Conservation (phyloP, 495 filamentous ascomycete genomes). For the Trichoderma gamsii region DNA sequence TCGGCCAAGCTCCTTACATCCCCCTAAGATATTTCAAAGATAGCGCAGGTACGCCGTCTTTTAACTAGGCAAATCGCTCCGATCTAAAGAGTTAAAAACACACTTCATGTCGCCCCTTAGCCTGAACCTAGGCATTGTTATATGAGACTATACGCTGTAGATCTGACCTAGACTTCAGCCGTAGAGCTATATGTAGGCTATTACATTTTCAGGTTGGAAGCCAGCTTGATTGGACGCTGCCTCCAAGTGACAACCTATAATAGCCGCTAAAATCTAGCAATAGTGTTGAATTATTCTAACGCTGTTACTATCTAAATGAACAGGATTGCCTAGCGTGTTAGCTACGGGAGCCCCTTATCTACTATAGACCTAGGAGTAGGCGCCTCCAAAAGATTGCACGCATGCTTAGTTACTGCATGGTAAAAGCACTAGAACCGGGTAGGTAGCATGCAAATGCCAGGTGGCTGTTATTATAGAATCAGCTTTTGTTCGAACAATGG, state of each 20-base stretch:
- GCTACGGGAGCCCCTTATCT: not conserved
- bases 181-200: not conserved
- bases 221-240: not conserved
- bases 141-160: not conserved
- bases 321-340: not conserved
- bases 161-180: not conserved
- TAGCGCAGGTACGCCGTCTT: not conserved
- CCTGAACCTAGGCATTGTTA: not conserved
- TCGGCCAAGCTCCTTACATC: too few relatives aligned
- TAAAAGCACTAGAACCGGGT: not conserved
- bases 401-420: not conserved
- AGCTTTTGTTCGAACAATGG: not conserved
- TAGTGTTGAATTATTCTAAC: too few relatives aligned
- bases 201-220: not conserved
- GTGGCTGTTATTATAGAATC: not conserved
- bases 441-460: not conserved
- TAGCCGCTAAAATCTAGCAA: not conserved
- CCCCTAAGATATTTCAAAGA: not conserved
- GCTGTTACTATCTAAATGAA: not conserved
- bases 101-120: not conserved
- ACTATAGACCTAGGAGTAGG: not conserved
- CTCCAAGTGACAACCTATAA: not conserved
- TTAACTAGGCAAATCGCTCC: not conserved
- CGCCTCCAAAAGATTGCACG: not conserved
- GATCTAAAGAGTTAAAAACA: not conserved